Evolutionary conservation across 2,329 filamentous ascomycete genomes (phyloP).

Genomic region (Phoma sp.): DNA sequence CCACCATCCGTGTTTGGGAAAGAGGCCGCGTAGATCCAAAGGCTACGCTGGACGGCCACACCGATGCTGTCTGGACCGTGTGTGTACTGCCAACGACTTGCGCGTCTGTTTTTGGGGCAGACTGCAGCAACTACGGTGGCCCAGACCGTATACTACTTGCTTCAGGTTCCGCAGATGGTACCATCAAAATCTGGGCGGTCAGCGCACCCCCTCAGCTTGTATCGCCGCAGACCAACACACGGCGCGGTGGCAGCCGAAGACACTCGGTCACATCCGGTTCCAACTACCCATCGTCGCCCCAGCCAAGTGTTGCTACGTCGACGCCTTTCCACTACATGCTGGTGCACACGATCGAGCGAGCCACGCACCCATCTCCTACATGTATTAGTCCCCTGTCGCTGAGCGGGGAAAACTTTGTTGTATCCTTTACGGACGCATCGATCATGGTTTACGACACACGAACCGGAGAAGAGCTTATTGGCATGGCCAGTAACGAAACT

Average conservation of each 20-base stretch:
- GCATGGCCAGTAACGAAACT: constrained; percentile 92
- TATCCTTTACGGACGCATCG: constrained; percentile 88
- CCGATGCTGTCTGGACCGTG: constrained; percentile 93
- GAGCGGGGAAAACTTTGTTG: constrained; percentile 86
- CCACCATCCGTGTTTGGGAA: constrained; percentile 94
- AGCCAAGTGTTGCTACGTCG: constrained; percentile 82
- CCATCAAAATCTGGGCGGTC: constrained; percentile 91
- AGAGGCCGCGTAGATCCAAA: constrained; percentile 93
- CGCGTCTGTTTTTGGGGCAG: constrained; percentile 77
- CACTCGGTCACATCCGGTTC: constrained; percentile 95
- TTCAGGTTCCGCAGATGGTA: constrained; percentile 89
- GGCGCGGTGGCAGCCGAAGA: constrained; percentile 78
- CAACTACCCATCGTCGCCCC: constrained; percentile 87
- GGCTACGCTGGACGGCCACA: constrained; percentile 90
- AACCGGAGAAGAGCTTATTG: constrained; percentile 87
- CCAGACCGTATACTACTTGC: constrained; percentile 88
- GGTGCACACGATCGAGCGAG: constrained; percentile 81
- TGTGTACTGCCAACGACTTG: constrained; percentile 88
- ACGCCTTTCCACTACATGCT: constrained; percentile 89
- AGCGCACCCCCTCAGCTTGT: constrained; percentile 86
- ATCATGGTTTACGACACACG: constrained; percentile 92
- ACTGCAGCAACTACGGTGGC: constrained; percentile 74
- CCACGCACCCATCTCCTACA: constrained; percentile 77
- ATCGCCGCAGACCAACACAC: constrained; percentile 76
- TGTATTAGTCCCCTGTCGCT: constrained; percentile 89